These are phyloP conservation scores for Haberlea rhodopensis DNA, from an alignment of 257 asterid genomes.

Conservation along the genomic window DNA sequence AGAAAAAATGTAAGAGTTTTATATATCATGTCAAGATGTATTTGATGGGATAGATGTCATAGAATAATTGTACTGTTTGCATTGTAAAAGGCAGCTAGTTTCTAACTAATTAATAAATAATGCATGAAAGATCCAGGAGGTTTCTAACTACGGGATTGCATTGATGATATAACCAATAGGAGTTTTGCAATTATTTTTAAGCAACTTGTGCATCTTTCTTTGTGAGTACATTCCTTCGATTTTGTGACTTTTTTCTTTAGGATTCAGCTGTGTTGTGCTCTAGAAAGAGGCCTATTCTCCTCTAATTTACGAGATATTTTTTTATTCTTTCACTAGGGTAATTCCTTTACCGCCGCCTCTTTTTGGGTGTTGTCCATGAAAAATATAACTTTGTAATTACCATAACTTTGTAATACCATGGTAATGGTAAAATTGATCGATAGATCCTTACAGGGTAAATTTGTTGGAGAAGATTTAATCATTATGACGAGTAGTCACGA, in stretches of 20 bases:
- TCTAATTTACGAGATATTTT: not conserved
- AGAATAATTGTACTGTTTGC: slow-evolving; percentile 1
- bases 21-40: slow-evolving; percentile 15
- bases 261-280: not conserved
- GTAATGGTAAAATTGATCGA: not conserved
- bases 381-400: not conserved
- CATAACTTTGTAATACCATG: not conserved
- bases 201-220: not conserved
- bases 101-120: not conserved
- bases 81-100: not conserved
- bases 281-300: not conserved
- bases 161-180: slow-evolving; percentile 4
- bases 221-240: not conserved
- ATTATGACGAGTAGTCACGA: no score
- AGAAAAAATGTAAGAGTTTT: slow-evolving; percentile 57
- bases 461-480: no score
- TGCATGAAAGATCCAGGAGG: slow-evolving; percentile 5
- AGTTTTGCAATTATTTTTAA: not conserved
- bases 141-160: not conserved
- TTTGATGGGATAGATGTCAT: slow-evolving; percentile 16
- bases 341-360: not conserved
- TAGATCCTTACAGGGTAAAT: no score
- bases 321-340: not conserved
- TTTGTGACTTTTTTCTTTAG: not conserved
- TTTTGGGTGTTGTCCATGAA: not conserved